Evolutionary conservation across 2,329 filamentous ascomycete species (phyloP).

Genomic region (Trichoderma polysporum): DNA sequence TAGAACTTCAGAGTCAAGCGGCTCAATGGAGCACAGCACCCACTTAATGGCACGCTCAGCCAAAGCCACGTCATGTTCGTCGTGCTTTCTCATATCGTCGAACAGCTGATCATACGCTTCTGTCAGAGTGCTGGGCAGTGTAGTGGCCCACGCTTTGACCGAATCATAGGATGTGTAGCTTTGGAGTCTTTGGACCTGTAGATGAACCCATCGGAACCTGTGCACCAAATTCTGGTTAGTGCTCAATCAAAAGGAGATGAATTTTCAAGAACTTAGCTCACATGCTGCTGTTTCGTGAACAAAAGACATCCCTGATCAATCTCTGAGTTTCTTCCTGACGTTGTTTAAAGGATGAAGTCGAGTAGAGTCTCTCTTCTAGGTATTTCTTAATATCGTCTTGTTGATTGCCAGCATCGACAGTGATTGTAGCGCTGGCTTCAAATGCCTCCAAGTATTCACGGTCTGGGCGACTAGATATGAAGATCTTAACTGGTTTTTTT

Average conservation of each 20-base stretch:
- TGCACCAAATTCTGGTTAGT: not conserved
- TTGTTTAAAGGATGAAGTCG: not conserved
- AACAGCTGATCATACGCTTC: conserved; percentile 23
- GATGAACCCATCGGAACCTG: conserved; percentile 27
- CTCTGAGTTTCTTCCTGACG: not conserved
- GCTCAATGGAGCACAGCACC: not conserved
- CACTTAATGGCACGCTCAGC: conserved; percentile 11
- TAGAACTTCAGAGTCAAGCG: not conserved
- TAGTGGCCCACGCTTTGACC: conserved; percentile 19
- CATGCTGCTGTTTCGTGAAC: not conserved
- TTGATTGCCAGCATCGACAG: conserved; percentile 20
- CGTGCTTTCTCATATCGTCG: not conserved
- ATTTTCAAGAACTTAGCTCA: not conserved
- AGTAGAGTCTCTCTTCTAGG: conserved; percentile 13
- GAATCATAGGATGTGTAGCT: conserved; percentile 16
- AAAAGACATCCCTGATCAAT: not conserved
- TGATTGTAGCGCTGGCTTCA: conserved; percentile 13
- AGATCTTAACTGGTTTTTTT: conserved; percentile 22
- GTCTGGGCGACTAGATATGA: conserved; percentile 24
- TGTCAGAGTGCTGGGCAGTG: conserved; percentile 21
- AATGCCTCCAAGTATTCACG: conserved; percentile 20
- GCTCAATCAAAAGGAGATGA: not conserved
- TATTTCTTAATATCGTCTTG: conserved; percentile 25
- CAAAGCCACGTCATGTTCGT: not conserved
- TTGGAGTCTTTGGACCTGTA: conserved; percentile 22